Evolutionary conservation across 768 basidiomycete species (phyloP), one percentile per base, ranked within the genome.

Genomic region (Boletus sp.): DNA sequence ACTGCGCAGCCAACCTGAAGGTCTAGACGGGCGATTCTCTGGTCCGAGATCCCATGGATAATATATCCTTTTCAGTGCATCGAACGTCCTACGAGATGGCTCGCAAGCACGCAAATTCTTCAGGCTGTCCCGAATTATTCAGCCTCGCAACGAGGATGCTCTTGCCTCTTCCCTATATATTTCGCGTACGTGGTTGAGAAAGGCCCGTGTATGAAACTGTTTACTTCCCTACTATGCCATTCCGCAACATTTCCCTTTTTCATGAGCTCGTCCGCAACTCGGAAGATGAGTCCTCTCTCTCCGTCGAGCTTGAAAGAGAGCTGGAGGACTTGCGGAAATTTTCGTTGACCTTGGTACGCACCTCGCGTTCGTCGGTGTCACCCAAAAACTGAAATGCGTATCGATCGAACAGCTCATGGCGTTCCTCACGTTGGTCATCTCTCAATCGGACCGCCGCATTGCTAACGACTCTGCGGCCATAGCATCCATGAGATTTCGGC

Each of bases 391-490:
- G n/a, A 63, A 14, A 29, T 7, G 11, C 7, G 12, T 37, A 20
- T 29, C 4, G 14, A 37, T 20, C 8, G n/a, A 42, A 47, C 45
- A 72, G 71, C 67, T 71, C 44, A 52, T 63, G 54, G 56, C 62
- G n/a, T 67, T 71, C 56, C 61, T 71, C 30, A 52, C 62, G 70
- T 71, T 20, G 45, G 70, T 55, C 12, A 3, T 47, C 32, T 41
- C 30, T 28, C 17, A 15, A n/a, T 37, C 15, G 12, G 14, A 30
- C 39, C 20, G 11, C 6, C 7, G 28, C 12, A 24, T 24, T 20
- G 17, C 44, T 60, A 20, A 65, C n/a, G 5, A 35, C 15, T 47
- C n/a, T 17, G 40, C 20, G 30, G 29, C 10, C 37, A 32, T 28
- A 71, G 70, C 8, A 20, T 71, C 47, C 67, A 69, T 45, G 56